Percentiles rank a stretch among this genome's conserved stretches.
Conservation (phyloP, 2,329 filamentous ascomycete genomes). For the Clonostachys rhizophaga region DNA sequence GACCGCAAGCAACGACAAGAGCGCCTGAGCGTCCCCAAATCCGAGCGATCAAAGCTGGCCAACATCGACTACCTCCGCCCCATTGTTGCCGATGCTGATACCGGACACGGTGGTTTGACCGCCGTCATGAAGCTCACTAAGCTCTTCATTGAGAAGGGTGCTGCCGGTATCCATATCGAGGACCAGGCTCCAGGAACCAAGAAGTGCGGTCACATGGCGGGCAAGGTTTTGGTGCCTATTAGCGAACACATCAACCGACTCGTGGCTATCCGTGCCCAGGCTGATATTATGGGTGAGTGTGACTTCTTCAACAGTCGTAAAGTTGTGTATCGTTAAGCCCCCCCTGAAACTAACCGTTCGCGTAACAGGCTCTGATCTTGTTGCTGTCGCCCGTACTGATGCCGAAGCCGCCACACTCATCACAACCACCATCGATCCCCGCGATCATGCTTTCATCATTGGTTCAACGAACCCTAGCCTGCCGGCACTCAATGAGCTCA, state of each 20-base stretch:
- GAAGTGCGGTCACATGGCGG: conserved; percentile 99
- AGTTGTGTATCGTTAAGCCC: conserved; percentile 1
- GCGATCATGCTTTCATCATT: conserved; percentile 91
- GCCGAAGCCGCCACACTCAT: conserved; percentile 97
- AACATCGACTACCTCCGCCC: conserved; percentile 93
- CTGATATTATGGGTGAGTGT: conserved; percentile 86
- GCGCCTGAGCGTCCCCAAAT: conserved; percentile 73
- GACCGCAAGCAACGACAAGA: conserved; percentile 98
- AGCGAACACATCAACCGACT: conserved; percentile 97
- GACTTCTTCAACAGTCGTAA: background rate
- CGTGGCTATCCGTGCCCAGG: conserved; percentile 93
- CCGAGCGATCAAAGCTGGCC: conserved; percentile 65
- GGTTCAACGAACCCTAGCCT: conserved; percentile 83
- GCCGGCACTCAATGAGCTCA: conserved; percentile 83
- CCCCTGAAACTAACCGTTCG: background rate
- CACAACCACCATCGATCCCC: conserved; percentile 90
- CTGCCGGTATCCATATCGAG: conserved; percentile 97
- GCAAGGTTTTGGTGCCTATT: conserved; percentile 95
- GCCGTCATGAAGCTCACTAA: conserved; percentile 99
- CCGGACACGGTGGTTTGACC: conserved; percentile 94
- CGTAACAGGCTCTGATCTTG: conserved; percentile 65
- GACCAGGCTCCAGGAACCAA: conserved; percentile 98
- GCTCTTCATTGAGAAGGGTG: conserved; percentile 93
- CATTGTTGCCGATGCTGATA: conserved; percentile 95
- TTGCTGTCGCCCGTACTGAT: conserved; percentile 91